Conservation (phyloP, 192 early-diverging fungal genomes). For the Chytriomyces hyalinus region DNA sequence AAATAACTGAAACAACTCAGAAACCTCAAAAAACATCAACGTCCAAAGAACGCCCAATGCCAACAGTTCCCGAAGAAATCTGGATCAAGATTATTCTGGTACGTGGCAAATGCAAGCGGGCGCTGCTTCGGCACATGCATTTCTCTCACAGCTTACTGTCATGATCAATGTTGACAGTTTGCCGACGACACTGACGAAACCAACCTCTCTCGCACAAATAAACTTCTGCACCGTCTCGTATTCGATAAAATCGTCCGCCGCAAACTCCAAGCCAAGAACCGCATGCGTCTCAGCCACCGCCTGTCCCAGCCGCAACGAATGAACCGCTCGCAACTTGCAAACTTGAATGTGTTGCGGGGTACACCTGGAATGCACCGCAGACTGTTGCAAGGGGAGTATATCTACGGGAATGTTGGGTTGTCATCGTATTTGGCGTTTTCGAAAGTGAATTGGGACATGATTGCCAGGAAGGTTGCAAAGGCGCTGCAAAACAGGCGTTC, state of each 20-base stretch:
- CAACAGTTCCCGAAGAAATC: conserved; percentile 13
- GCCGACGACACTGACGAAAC: not conserved
- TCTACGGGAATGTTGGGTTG: not conserved
- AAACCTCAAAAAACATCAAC: no score
- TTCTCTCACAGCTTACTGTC: not conserved
- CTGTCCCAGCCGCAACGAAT: not conserved
- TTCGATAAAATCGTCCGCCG: conserved; percentile 10
- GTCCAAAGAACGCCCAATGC: not conserved
- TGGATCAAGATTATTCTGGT: conserved; percentile 25
- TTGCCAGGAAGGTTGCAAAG: not conserved
- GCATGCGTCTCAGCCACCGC: not conserved
- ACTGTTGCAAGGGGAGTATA: conserved; percentile 5
- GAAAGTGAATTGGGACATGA: not conserved
- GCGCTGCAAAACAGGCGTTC: not conserved
- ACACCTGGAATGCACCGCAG: conserved; percentile 5
- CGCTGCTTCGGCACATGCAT: no score
- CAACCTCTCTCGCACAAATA: not conserved
- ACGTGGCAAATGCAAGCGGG: no score
- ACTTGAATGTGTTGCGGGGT: conserved; percentile 14
- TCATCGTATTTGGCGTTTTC: not conserved
- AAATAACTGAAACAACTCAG: no score
- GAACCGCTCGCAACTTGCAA: conserved; percentile 2
- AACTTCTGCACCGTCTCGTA: conserved; percentile 11
- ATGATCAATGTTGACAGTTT: not conserved
- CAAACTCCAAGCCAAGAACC: not conserved